Base-by-base conservation (phyloP, 2,329 filamentous ascomycete genomes). In the Botrytis fragariae region DNA sequence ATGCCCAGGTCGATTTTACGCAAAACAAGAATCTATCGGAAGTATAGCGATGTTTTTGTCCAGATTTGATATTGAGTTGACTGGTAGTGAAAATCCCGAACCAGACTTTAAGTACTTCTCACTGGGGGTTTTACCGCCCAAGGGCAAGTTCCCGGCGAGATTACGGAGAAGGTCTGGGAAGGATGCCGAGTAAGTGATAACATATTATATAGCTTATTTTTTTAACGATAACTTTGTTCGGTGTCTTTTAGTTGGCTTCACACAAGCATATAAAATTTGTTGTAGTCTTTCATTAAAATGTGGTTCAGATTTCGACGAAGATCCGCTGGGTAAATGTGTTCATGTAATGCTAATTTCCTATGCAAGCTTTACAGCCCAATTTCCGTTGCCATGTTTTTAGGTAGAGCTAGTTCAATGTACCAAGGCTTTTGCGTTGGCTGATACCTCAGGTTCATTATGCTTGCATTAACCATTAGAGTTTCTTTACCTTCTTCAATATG, bases 381-480 rank as follows among this genome's bases (percentile, higher is more conserved):
- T 0, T 54, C 8, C 32, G 1, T 5, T 10, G 37, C 22, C 12
- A 2, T 67, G 9, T 48, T 29, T 39, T 29, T 45, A 8, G 62
- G 62, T 32, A 72, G 32, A 45, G 29, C 25, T 37, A 72, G 32
- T n/a, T 72, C 71, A 9, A 72, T 29, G 39, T 45, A 72, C 86
- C 87, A 90, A 0, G 87, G 85, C 25, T 84, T 78, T 60, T 90
- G 86, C 16, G 80, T 76, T 18, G 83, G 82, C n/a, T 78, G 73
- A 29, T 85, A 83, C 10, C 80, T 74, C 3, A 82, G 83, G 80
- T 88, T 82, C 76, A 77, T 78, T 39, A 90, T 85, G 0, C 89
- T 83, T 1, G 88, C 88, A 78, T 91, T 91, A 16, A 91, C 82
- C 81, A 77, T 60, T 81, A 75, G 78, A 62, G 81, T 78, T 5